Conservation (phyloP, 1,284 basidiomycete genomes). For the Rhizopogon hawkerae region DNA sequence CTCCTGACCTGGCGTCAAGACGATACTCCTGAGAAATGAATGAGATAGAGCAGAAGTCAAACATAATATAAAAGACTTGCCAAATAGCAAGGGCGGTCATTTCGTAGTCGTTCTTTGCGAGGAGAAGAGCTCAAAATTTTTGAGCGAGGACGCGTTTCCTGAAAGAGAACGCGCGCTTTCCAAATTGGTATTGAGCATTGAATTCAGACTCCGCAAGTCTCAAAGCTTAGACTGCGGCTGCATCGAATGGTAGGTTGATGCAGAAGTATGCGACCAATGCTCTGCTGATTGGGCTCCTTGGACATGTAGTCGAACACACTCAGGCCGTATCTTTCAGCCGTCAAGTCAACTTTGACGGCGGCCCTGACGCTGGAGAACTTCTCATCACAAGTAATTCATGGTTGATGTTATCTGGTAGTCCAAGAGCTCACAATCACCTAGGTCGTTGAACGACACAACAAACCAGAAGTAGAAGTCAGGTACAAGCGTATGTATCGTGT, state of each 20-base stretch:
- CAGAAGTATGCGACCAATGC: neutral
- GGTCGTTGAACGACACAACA: constrained; percentile 96
- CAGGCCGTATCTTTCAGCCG: constrained; percentile 92
- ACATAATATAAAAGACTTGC: constrained; percentile 30
- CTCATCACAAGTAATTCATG: constrained; percentile 72
- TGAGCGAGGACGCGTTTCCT: constrained; percentile 9
- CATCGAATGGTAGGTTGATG: constrained; percentile 1
- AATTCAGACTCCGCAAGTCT: constrained; percentile 31
- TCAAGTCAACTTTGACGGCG: constrained; percentile 93
- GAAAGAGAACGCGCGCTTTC: constrained; percentile 2
- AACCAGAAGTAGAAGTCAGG: constrained; percentile 87
- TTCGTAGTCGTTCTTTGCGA: constrained; percentile 8
- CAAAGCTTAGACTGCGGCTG: neutral
- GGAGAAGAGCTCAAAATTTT: constrained; percentile 17
- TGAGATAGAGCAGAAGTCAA: neutral
- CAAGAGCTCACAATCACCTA: constrained; percentile 22
- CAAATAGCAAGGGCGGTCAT: constrained; percentile 60
- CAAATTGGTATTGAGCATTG: constrained; percentile 8
- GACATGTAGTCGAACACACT: constrained; percentile 63
- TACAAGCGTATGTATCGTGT: constrained; percentile 29
- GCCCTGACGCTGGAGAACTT: constrained; percentile 97
- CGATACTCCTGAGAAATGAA: constrained; percentile 44
- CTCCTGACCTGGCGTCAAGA: constrained; percentile 55
- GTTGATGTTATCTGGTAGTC: constrained; percentile 4
- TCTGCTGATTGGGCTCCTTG: neutral